phyloP scores from a whole-genome alignment of 2,329 filamentous ascomycete species.

The Akanthomyces lecanii region DNA sequence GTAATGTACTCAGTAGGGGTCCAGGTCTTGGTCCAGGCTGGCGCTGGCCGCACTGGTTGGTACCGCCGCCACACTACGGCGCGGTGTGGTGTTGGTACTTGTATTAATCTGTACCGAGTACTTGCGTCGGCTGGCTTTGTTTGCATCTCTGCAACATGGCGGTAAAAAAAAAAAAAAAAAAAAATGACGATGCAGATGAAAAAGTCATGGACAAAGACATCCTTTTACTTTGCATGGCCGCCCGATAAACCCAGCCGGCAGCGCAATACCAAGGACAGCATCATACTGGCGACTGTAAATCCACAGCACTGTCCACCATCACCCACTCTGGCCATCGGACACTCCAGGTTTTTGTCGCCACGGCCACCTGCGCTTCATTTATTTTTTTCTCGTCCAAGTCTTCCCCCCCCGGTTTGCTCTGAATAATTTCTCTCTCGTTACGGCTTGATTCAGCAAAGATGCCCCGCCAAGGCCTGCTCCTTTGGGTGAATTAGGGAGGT shows the following conservation, averaged over 20 bases:
- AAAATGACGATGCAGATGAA: not conserved
- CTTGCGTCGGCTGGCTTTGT: not conserved
- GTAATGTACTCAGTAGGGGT: not conserved
- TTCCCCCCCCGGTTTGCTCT: not conserved
- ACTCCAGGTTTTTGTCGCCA: constrained; percentile 8
- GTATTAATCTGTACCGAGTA: too few relatives aligned
- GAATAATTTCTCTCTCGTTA: not conserved
- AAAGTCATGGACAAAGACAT: too few relatives aligned
- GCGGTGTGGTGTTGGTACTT: not conserved
- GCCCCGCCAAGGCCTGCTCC: not conserved
- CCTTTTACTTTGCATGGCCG: too few relatives aligned
- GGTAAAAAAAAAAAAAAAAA: not conserved
- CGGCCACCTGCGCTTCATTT: not conserved
- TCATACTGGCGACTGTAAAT: too few relatives aligned
- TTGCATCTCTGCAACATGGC: not conserved
- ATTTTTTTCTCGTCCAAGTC: not conserved
- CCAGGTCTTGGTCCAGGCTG: constrained; percentile 1
- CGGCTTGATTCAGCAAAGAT: not conserved
- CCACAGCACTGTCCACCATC: not conserved
- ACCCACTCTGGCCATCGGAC: not conserved
- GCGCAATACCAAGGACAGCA: too few relatives aligned
- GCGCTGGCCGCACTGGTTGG: not conserved
- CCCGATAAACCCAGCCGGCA: too few relatives aligned
- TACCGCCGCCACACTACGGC: constrained; percentile 4
- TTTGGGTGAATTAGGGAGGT: not conserved